Percentiles rank a stretch among this genome's conserved stretches.
Conservation (phyloP, 805 yeast genomes). For the Teunomyces gatunensis region DNA sequence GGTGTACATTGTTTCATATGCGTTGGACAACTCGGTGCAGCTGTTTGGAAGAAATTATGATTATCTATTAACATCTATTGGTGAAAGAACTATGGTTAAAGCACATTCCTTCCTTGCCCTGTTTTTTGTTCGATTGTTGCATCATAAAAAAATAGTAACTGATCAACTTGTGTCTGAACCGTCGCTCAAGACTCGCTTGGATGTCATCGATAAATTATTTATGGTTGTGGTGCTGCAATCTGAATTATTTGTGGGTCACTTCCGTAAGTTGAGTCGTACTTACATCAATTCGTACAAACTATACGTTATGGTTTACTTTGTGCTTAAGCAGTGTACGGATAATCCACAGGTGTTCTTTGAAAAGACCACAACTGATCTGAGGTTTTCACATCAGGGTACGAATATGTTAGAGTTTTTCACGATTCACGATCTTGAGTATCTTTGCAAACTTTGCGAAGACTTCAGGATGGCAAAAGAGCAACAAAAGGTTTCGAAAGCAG, state of each 20-base stretch:
- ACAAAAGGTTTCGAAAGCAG: conserved; percentile 8
- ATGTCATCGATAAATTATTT: conserved; percentile 32
- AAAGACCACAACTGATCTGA: conserved; percentile 22
- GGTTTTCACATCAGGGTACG: conserved; percentile 34
- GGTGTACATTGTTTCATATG: conserved; percentile 43
- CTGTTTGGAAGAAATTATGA: conserved; percentile 41
- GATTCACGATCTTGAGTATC: conserved; percentile 31
- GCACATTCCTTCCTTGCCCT: conserved; percentile 39
- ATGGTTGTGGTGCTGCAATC: conserved; percentile 34
- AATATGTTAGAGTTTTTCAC: conserved; percentile 39
- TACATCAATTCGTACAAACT: conserved; percentile 41
- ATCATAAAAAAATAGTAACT: conserved; percentile 34
- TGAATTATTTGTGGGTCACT: conserved; percentile 43
- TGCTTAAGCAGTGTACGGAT: conserved; percentile 40
- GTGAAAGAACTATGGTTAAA: conserved; percentile 40
- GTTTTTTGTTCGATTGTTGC: conserved; percentile 38
- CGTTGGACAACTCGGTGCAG: conserved; percentile 40
- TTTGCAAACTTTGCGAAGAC: conserved; percentile 38
- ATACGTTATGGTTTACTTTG: conserved; percentile 40
- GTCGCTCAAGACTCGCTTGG: conserved; percentile 20
- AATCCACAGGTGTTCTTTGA: conserved; percentile 37
- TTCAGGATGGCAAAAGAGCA: conserved; percentile 36
- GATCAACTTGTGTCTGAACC: conserved; percentile 14
- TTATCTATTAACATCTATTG: conserved; percentile 32
- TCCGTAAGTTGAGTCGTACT: conserved; percentile 33